These are phyloP conservation scores for Termitomyces sp. DNA, from an alignment of 1,284 basidiomycete species.

Conservation along the genomic window DNA sequence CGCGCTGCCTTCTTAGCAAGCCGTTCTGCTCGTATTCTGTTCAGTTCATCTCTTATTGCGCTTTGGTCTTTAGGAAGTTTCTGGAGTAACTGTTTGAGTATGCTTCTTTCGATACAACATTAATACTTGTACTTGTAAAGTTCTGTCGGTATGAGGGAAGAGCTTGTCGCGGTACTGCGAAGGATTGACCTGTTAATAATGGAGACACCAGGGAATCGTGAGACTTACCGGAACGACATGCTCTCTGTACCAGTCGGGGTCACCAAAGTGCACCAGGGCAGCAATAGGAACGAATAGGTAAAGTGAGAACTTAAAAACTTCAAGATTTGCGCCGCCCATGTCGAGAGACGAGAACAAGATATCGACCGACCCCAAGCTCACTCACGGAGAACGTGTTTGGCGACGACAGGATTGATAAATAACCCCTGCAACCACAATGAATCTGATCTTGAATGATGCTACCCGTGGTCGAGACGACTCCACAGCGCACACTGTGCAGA, in stretches of 20 bases:
- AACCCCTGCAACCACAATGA: too few species aligned
- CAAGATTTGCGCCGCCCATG: conserved; percentile 80
- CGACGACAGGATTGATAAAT: conserved; percentile 6
- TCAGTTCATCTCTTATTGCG: conserved; percentile 61
- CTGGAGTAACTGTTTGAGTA: conserved; percentile 26
- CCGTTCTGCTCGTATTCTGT: conserved; percentile 63
- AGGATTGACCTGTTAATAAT: not conserved
- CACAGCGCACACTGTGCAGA: too few species aligned
- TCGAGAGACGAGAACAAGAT: too few species aligned
- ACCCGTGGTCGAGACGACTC: too few species aligned
- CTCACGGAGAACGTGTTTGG: not conserved
- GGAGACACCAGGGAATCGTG: not conserved
- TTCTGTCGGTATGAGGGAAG: conserved; percentile 59
- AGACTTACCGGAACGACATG: conserved; percentile 74
- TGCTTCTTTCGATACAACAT: not conserved
- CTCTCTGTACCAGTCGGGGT: conserved; percentile 81
- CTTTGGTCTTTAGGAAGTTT: conserved; percentile 60
- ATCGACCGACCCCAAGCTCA: too few species aligned
- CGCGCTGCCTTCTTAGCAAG: conserved; percentile 40
- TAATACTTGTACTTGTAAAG: conserved; percentile 41
- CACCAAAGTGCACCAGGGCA: conserved; percentile 84
- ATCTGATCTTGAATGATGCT: too few species aligned
- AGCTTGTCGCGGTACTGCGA: conserved; percentile 68
- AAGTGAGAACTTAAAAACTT: conserved; percentile 84
- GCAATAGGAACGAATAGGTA: conserved; percentile 87